Evolutionary conservation across 1,284 basidiomycete genomes (phyloP).

Genomic region (Melampsora larici-populina): DNA sequence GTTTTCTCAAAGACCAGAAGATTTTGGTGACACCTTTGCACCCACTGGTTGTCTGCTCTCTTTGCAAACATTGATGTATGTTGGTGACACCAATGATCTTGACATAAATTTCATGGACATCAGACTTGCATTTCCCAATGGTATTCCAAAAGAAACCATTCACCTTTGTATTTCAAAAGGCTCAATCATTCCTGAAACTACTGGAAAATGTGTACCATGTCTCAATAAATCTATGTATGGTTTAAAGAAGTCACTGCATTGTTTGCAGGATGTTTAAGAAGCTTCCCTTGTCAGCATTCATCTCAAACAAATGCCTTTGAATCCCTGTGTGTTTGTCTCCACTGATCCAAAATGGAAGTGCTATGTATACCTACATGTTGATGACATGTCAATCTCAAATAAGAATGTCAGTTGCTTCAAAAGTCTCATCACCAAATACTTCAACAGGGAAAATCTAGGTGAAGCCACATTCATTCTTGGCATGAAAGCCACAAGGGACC

Average conservation of each 20-base stretch:
- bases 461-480: neutral
- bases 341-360: neutral
- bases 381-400: neutral
- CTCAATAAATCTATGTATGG: conserved; percentile 20
- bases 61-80: too few relatives aligned
- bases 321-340: neutral
- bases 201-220: neutral
- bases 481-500: neutral
- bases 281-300: neutral
- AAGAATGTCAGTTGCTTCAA: neutral
- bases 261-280: too few relatives aligned
- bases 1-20: too few relatives aligned
- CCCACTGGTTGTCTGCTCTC: too few relatives aligned
- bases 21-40: too few relatives aligned
- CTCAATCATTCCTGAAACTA: neutral
- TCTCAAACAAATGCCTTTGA: neutral
- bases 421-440: neutral
- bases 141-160: neutral
- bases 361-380: neutral
- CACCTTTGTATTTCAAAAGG: neutral
- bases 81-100: too few relatives aligned
- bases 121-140: neutral
- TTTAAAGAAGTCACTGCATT: conserved; percentile 8
- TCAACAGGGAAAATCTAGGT: neutral
- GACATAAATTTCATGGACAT: neutral